Evolutionary conservation across 2,329 filamentous ascomycete genomes (phyloP).

Genomic region (Hypocrella siamensis): DNA sequence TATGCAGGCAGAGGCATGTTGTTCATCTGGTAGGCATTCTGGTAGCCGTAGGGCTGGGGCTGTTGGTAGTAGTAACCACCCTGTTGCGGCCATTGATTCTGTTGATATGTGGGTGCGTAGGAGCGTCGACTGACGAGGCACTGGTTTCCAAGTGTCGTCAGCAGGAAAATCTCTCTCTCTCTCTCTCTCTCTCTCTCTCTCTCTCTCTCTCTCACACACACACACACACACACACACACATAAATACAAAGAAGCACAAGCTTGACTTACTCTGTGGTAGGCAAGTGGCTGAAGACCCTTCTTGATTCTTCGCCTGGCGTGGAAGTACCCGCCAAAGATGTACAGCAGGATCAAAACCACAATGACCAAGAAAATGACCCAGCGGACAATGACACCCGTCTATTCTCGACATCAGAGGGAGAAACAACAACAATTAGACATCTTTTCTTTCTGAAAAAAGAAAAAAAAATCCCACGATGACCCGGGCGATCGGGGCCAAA

Average conservation of each 20-base stretch:
- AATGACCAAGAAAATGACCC: slow-evolving; percentile 50
- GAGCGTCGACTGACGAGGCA: slow-evolving; percentile 30
- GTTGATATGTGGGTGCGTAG: slow-evolving; percentile 7
- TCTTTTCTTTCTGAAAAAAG: too few relatives aligned
- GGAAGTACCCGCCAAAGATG: slow-evolving; percentile 52
- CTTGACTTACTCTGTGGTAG: slow-evolving; percentile 49
- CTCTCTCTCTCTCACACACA: too few relatives aligned
- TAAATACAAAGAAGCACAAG: background rate
- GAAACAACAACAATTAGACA: too few relatives aligned
- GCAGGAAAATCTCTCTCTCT: background rate
- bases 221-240: too few relatives aligned
- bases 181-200: background rate
- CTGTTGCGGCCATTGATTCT: slow-evolving; percentile 10
- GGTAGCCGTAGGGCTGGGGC: slow-evolving; percentile 3
- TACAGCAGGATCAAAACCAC: slow-evolving; percentile 42
- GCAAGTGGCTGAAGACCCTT: slow-evolving; percentile 48
- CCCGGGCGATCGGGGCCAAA: too few relatives aligned
- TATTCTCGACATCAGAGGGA: too few relatives aligned
- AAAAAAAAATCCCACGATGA: too few relatives aligned
- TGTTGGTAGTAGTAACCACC: slow-evolving; percentile 9
- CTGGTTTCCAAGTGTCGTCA: slow-evolving; percentile 15
- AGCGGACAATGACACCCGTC: slow-evolving; percentile 54
- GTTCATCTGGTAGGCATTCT: slow-evolving; percentile 29
- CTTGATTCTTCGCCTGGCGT: slow-evolving; percentile 50
- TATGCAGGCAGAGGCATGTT: slow-evolving; percentile 40